Evolutionary conservation across 805 yeast species (phyloP), one percentile per base, ranked within the genome.

Genomic region (Candida montana): DNA sequence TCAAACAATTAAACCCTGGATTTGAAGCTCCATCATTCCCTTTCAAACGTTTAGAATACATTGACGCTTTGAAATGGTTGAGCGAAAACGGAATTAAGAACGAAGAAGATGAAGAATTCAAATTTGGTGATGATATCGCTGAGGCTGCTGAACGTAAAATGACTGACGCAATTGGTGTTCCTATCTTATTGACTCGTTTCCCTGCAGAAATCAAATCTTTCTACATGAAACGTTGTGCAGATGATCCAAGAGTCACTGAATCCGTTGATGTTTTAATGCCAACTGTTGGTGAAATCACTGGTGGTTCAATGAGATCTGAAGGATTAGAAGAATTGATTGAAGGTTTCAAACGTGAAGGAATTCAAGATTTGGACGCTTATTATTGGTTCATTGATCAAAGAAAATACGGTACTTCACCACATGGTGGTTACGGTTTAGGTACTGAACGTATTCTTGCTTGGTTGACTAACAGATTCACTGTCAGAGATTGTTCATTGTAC

Each of bases 91-190:
- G 83, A 41, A 79, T 95, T 57, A 81, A 81, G 58, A 93, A 91
- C 77, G 99, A 93, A 72, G 96, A 91, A 11, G 97, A 93, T 49
- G 84, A 88, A 62, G 69, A 72, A 53, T 93, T 91, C 81, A 78
- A 83, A 68, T 93, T 93, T 54, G 99, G 99, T 65, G 99, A 93
- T 62, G 99, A 93, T 65, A 93, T 93, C 51, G 97, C 98, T 47
- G 99, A 93, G 71, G 99, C 99, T 42, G 99, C 97, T 45, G 99
- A 93, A 76, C 85, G 99, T 65, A 86, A 83, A 67, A 93, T 93
- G 99, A 88, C 96, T 27, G 99, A 93, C 64, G 77, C 85, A 45
- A 83, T 93, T 64, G 90, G 90, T 60, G 84, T 76, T 50, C 99
- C 99, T 51, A 90, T 93, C 54, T 74, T 93, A 54, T 80, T 93